These are phyloP conservation scores for Acer saccharum DNA, from an alignment of 345 rosid genomes.

Conservation along the genomic window DNA sequence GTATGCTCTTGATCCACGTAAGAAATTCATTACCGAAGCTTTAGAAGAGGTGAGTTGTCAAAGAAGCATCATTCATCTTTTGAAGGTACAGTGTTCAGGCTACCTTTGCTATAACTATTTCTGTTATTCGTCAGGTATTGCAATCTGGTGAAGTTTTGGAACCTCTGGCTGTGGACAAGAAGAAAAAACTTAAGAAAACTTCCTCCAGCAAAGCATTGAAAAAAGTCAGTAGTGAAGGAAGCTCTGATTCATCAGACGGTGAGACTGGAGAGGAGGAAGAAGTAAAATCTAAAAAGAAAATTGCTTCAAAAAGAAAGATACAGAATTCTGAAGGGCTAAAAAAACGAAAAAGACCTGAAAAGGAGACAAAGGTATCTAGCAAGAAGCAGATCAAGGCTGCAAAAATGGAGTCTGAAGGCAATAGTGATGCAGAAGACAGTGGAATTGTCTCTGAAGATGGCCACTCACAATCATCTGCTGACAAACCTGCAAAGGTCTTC, in stretches of 20 bases:
- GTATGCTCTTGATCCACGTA: conserved; percentile 62
- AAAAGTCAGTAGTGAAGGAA: conserved; percentile 35
- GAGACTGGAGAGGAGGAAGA: conserved; percentile 48
- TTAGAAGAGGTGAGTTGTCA: conserved; percentile 59
- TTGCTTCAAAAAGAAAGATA: conserved; percentile 31
- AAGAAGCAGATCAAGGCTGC: conserved; percentile 52
- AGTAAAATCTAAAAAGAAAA: conserved; percentile 51
- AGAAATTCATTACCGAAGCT: conserved; percentile 60
- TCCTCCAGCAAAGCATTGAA: conserved; percentile 42
- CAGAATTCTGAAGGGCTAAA: conserved; percentile 47
- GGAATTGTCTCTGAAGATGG: conserved; percentile 52
- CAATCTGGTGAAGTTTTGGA: conserved; percentile 45
- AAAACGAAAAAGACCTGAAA: conserved; percentile 56
- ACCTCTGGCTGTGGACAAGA: conserved; percentile 35
- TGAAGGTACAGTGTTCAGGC: neutral
- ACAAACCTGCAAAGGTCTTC: conserved; percentile 55
- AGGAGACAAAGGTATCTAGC: conserved; percentile 42
- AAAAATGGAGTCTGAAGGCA: conserved; percentile 40
- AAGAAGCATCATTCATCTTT: conserved; percentile 17
- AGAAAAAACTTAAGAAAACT: conserved; percentile 41
- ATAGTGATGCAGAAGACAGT: conserved; percentile 46
- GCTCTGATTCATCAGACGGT: conserved; percentile 45
- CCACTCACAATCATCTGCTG: conserved; percentile 53
- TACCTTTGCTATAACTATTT: conserved; percentile 13
- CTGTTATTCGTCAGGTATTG: conserved; percentile 41